Percentiles rank a stretch among this genome's conserved stretches.
Evolutionary conservation across 164 flowering plant species (phyloP).

Genomic region (Vitis labrusca): DNA sequence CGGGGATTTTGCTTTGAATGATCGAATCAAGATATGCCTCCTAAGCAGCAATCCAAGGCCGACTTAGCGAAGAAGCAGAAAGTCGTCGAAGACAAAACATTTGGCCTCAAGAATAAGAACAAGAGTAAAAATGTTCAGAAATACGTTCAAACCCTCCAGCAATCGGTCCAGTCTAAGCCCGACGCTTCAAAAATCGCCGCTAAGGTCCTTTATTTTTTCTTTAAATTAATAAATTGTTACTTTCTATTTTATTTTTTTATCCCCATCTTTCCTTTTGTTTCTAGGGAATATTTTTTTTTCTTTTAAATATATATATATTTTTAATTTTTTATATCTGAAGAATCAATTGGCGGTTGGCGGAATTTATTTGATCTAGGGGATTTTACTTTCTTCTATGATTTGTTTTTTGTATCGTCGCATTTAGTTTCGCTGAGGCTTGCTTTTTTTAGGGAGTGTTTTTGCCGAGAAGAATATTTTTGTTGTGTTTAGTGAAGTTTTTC

Average conservation of each 20-base stretch:
- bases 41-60: conserved; percentile 71
- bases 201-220: conserved; percentile 41
- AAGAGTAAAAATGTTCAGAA: conserved; percentile 96
- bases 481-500: no score
- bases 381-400: no score
- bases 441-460: no score
- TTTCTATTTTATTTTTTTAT: background rate
- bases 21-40: conserved; percentile 60
- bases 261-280: background rate
- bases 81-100: conserved; percentile 93
- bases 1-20: no score
- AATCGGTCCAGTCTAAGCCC: conserved; percentile 71
- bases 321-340: no score
- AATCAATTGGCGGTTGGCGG: no score
- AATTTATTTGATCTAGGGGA: no score
- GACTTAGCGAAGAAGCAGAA: conserved; percentile 99
- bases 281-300: no score
- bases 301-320: no score
- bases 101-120: conserved; percentile 95
- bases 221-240: background rate
- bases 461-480: no score
- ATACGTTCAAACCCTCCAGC: conserved; percentile 78
- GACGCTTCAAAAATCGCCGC: conserved; percentile 67
- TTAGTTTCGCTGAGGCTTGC: no score
- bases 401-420: no score